These are phyloP conservation scores for Metschnikowia drakensbergensis DNA, from an alignment of 805 yeast genomes.

Conservation along the genomic window DNA sequence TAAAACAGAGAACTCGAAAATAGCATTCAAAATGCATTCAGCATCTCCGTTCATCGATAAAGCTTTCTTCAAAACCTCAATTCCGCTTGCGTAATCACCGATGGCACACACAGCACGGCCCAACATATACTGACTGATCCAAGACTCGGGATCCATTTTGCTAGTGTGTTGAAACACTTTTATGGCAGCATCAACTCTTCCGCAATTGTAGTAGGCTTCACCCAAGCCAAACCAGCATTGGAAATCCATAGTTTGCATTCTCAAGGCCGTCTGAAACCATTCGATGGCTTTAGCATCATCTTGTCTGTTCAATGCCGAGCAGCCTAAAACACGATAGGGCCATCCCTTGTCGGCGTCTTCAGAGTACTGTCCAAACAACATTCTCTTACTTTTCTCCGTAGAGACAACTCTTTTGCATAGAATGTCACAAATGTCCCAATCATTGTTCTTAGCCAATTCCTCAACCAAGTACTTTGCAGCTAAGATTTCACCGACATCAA, in stretches of 20 bases:
- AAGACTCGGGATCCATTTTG: slow-evolving; percentile 47
- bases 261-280: slow-evolving; percentile 80
- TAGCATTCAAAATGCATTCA: slow-evolving; percentile 42
- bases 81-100: slow-evolving; percentile 63
- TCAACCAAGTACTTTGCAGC: slow-evolving; percentile 74
- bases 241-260: slow-evolving; percentile 61
- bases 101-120: slow-evolving; percentile 62
- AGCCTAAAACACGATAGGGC: slow-evolving; percentile 89
- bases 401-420: slow-evolving; percentile 63
- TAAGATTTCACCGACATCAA: slow-evolving; percentile 67
- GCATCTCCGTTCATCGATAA: slow-evolving; percentile 45
- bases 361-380: slow-evolving; percentile 30
- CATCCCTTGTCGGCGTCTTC: slow-evolving; percentile 50
- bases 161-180: slow-evolving; percentile 74
- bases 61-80: slow-evolving; percentile 43
- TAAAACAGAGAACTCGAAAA: slow-evolving; percentile 54
- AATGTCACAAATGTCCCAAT: slow-evolving; percentile 83
- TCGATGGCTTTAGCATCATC: slow-evolving; percentile 79
- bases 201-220: slow-evolving; percentile 85
- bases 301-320: slow-evolving; percentile 65
- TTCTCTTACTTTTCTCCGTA: slow-evolving; percentile 56
- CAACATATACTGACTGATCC: slow-evolving; percentile 63
- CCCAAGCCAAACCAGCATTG: slow-evolving; percentile 96
- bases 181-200: slow-evolving; percentile 79
- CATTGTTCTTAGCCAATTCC: slow-evolving; percentile 60